These are phyloP conservation scores for Stenocarpella maydis DNA, from an alignment of 2,329 filamentous ascomycete species.

Conservation along the genomic window DNA sequence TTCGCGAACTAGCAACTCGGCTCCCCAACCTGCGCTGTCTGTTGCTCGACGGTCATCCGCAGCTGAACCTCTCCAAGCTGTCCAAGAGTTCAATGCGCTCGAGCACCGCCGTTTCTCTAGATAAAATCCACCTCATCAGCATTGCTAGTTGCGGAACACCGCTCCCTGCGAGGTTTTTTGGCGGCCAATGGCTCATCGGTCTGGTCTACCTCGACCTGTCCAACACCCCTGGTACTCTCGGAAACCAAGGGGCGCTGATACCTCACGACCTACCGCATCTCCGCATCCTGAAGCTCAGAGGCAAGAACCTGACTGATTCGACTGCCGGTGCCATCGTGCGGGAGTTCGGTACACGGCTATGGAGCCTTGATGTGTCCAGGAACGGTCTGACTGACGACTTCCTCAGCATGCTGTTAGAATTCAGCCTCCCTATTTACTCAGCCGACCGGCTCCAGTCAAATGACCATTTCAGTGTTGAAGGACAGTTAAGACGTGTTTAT, in stretches of 20 bases:
- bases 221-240: conserved; percentile 54
- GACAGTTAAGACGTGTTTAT: conserved; percentile 46
- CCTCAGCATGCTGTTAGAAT: conserved; percentile 44
- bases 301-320: conserved; percentile 55
- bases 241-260: conserved; percentile 44
- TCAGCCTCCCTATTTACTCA: conserved; percentile 45
- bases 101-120: conserved; percentile 36
- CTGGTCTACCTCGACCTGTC: conserved; percentile 64
- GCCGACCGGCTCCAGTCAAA: conserved; percentile 44
- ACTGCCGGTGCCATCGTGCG: conserved; percentile 46
- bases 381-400: conserved; percentile 60
- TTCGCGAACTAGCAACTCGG: conserved; percentile 48
- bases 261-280: conserved; percentile 53
- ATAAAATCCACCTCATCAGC: conserved; percentile 53
- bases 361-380: conserved; percentile 63
- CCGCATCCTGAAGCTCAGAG: conserved; percentile 59
- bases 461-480: conserved; percentile 55
- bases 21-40: conserved; percentile 57
- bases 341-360: conserved; percentile 52
- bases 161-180: conserved; percentile 52
- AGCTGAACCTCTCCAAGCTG: conserved; percentile 53
- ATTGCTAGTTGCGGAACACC: conserved; percentile 51
- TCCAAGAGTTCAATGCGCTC: conserved; percentile 2
- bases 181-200: conserved; percentile 45
- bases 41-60: conserved; percentile 56